Base-by-base conservation (phyloP, 2,329 filamentous ascomycete species). In the Fusarium pseudograminearum region DNA sequence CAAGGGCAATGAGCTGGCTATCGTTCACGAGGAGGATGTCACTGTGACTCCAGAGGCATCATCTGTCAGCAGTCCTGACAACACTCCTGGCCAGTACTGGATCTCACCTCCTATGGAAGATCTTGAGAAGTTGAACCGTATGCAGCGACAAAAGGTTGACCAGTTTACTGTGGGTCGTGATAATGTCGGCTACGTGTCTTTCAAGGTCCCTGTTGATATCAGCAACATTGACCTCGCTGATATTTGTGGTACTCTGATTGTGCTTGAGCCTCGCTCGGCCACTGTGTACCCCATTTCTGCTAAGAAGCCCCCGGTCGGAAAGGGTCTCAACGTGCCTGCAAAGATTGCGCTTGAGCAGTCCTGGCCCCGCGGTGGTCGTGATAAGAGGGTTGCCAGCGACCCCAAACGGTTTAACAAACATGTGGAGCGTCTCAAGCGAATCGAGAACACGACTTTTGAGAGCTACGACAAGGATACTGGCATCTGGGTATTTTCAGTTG, bases 281-380 rank as follows among this genome's bases (percentile, higher is more conserved):
- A 97, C 95, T 1, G 96, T 98, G 10, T 99, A 99, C 76, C 91
- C 89, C 7, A 87, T 91, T 45, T 84, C 89, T 41, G 85, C 87
- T 7, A 89, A 90, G 76, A 99, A 98, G 81, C 94, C 96, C 18
- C 87, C 91, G 1, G 86, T 90, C 61, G 96, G 97, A 61, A 93
- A 94, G 76, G 95, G 93, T 8, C 85, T 99, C 69, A 99, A 99
- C 75, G 93, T 98, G 10, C 94, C 94, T 5, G 93, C 96, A 0
- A 90, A 88, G 38, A 94, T 99, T 69, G 89, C 87, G n/a, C 86
- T 99, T 14, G 91, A 96, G 77, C 95, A 98, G 77, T 97, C 94
- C 1, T 98, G 93, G 91, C 96, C 96, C 31, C 91, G 95, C 60
- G 78, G 78, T 30, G 87, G 80, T 41, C 87, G 77, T 55, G 87